phyloP scores from a whole-genome alignment of 176 grass and related monocot species.

The Musa schizocarpa region DNA sequence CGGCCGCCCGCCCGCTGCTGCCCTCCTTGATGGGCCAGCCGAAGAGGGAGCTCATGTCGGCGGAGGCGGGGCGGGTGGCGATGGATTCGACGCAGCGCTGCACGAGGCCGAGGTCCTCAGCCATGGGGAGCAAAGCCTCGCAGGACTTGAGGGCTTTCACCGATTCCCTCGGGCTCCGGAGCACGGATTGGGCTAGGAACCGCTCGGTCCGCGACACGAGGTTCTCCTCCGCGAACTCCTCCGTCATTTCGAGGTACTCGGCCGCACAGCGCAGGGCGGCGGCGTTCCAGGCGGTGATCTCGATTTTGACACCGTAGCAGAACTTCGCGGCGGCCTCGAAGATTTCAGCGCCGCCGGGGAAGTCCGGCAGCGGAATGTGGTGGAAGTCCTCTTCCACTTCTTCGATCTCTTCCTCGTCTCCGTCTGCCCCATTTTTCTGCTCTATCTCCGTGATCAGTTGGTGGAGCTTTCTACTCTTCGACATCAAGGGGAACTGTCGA shows the following conservation, averaged over 20 bases:
- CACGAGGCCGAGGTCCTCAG: constrained; percentile 60
- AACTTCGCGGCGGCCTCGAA: constrained; percentile 94
- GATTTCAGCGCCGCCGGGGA: constrained; percentile 64
- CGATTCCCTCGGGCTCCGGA: constrained; percentile 65
- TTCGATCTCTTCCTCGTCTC: constrained; percentile 29
- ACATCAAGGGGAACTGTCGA: constrained; percentile 91
- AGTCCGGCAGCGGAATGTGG: constrained; percentile 66
- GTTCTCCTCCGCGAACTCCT: constrained; percentile 81
- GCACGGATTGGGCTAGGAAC: constrained; percentile 55
- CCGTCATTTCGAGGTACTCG: constrained; percentile 71
- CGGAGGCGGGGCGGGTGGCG: constrained; percentile 39
- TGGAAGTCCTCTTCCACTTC: constrained; percentile 52
- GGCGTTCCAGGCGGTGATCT: constrained; percentile 62
- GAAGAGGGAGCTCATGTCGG: constrained; percentile 61
- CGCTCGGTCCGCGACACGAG: constrained; percentile 67
- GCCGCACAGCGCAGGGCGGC: constrained; percentile 74
- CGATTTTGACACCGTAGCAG: constrained; percentile 95
- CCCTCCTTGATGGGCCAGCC: constrained; percentile 71
- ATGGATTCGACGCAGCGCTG: constrained; percentile 72
- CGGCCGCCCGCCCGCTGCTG: not conserved
- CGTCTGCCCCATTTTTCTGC: constrained; percentile 18
- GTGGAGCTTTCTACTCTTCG: constrained; percentile 83
- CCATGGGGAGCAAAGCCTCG: constrained; percentile 53
- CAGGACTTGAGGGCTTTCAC: constrained; percentile 72
- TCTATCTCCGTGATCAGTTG: constrained; percentile 57